These are phyloP conservation scores for Asclepias syriaca DNA, from an alignment of 257 asterid species.

Conservation along the genomic window DNA sequence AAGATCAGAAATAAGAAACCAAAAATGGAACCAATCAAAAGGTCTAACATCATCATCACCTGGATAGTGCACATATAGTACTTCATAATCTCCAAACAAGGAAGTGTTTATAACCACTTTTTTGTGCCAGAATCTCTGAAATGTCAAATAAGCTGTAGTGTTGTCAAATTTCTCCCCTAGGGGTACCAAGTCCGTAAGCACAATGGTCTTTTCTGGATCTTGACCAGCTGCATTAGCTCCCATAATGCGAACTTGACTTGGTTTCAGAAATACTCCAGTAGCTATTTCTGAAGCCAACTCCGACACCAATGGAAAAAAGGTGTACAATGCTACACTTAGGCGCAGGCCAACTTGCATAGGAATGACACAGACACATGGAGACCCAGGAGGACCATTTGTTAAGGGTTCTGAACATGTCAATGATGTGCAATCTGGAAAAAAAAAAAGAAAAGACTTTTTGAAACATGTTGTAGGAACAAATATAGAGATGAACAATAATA, in stretches of 20 bases:
- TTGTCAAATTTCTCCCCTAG: conserved; percentile 61
- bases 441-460: neutral
- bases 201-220: conserved; percentile 71
- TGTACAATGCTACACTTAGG: conserved; percentile 59
- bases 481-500: neutral
- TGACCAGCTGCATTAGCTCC: conserved; percentile 86
- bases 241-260: conserved; percentile 89
- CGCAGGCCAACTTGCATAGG: conserved; percentile 83
- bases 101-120: conserved; percentile 54
- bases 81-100: conserved; percentile 72
- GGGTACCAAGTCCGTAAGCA: conserved; percentile 75
- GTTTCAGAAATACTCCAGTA: conserved; percentile 67
- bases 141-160: conserved; percentile 54
- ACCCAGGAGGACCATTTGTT: conserved; percentile 64
- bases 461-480: conserved; percentile 5
- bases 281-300: conserved; percentile 80
- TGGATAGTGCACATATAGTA: conserved; percentile 82
- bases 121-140: conserved; percentile 75
- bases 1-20: conserved; percentile 7
- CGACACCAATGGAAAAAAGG: conserved; percentile 86
- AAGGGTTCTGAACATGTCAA: conserved; percentile 71
- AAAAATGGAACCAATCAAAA: neutral
- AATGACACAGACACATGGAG: conserved; percentile 71
- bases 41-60: conserved; percentile 36
- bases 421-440: conserved; percentile 58